These are phyloP conservation scores for Rhizophora mangle DNA, from an alignment of 345 rosid species.

Conservation along the genomic window DNA sequence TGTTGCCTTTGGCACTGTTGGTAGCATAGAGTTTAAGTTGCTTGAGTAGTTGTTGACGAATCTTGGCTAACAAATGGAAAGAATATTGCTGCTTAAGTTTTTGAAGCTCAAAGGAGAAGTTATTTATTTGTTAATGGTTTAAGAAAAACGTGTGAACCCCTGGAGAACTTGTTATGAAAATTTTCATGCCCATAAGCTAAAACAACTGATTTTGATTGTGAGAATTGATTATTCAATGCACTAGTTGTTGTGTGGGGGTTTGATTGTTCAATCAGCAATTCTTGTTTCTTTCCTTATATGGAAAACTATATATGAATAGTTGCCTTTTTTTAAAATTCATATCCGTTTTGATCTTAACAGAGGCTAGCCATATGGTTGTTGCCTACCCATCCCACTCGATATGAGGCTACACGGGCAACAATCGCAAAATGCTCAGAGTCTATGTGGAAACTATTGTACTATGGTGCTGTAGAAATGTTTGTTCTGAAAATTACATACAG, in stretches of 20 bases:
- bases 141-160: too few species aligned
- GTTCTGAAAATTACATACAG: constrained; percentile 47
- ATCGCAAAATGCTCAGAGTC: constrained; percentile 79
- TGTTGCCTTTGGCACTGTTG: too few species aligned
- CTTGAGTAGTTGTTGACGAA: too few species aligned
- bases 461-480: constrained; percentile 57
- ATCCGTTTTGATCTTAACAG: constrained; percentile 31
- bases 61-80: too few species aligned
- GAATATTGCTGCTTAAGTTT: too few species aligned
- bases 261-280: not conserved
- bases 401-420: constrained; percentile 47
- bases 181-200: too few species aligned
- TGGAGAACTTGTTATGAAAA: too few species aligned
- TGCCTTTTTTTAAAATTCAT: constrained; percentile 2
- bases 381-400: constrained; percentile 32
- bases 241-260: too few species aligned
- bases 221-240: not conserved
- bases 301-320: not conserved
- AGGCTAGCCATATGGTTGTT: constrained; percentile 63
- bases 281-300: not conserved
- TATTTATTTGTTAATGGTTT: too few species aligned
- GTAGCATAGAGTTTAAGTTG: too few species aligned
- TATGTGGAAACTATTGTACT: constrained; percentile 82
- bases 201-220: too few species aligned
- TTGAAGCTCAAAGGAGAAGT: too few species aligned